Evolutionary conservation across 306 rosid species (phyloP).

Genomic region (Urtica urens): DNA sequence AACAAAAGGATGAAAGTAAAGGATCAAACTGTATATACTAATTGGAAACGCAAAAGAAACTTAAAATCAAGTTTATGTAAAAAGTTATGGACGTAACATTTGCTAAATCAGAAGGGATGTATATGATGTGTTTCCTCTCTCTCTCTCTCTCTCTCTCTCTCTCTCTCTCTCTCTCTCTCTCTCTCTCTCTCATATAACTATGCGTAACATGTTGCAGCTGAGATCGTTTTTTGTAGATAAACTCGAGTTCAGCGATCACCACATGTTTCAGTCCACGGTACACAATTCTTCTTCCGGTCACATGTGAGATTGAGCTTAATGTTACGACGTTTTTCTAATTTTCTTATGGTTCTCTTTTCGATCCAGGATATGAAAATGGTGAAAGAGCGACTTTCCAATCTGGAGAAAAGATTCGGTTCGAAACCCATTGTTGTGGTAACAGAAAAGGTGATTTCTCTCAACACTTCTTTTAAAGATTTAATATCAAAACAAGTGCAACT

Average conservation of each 20-base stretch:
- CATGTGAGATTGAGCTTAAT: constrained; percentile 4
- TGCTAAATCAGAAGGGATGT: too few relatives aligned
- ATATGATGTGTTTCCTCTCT: too few relatives aligned
- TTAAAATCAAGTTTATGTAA: too few relatives aligned
- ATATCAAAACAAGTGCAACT: too few relatives aligned
- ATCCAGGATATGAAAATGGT: constrained; percentile 53
- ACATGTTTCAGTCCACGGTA: constrained; percentile 50
- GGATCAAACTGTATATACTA: too few relatives aligned
- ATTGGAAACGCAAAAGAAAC: too few relatives aligned
- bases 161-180: too few relatives aligned
- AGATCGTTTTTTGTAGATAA: constrained; percentile 56
- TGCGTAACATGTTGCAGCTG: constrained; percentile 58
- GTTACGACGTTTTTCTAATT: not conserved
- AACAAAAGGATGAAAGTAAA: too few relatives aligned
- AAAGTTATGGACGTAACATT: too few relatives aligned
- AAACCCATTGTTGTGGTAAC: constrained; percentile 57
- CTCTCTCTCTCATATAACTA: too few relatives aligned
- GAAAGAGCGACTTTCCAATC: constrained; percentile 37
- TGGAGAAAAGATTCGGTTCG: constrained; percentile 46
- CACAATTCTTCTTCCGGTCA: constrained; percentile 2
- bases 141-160: too few relatives aligned
- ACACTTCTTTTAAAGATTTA: too few relatives aligned
- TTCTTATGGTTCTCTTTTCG: not conserved
- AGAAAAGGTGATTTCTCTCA: constrained; percentile 52
- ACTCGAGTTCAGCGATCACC: constrained; percentile 81